Conservation (phyloP, 2,329 filamentous ascomycete genomes). For the Venturia asperata region DNA sequence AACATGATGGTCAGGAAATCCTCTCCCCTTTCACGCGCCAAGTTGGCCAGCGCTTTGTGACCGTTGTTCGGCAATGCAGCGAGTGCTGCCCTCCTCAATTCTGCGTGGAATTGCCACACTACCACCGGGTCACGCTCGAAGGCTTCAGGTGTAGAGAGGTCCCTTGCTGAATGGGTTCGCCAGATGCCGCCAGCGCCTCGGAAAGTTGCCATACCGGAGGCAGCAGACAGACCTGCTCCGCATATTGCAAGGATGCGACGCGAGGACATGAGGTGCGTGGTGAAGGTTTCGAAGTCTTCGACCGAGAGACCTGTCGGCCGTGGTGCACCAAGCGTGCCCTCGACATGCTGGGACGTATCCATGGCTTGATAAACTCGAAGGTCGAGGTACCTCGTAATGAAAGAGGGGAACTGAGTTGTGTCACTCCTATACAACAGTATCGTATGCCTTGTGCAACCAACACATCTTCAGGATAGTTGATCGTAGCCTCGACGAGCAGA, state of each 20-base stretch:
- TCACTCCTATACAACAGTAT: no score
- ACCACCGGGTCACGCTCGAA: background rate
- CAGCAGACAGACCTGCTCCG: constrained; percentile 2
- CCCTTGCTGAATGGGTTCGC: background rate
- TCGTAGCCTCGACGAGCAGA: no score
- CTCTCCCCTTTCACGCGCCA: background rate
- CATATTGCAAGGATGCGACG: background rate
- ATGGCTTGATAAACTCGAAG: background rate
- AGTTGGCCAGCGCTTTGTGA: background rate
- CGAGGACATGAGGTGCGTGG: background rate
- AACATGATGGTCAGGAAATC: background rate
- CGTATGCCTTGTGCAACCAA: no score
- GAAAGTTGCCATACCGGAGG: constrained; percentile 2
- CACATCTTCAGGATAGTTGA: no score
- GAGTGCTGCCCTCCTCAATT: background rate
- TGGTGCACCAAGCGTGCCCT: background rate
- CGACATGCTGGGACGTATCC: background rate
- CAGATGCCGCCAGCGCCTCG: background rate
- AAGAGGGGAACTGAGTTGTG: no score
- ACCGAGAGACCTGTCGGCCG: background rate
- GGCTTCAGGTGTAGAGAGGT: background rate
- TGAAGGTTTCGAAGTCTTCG: background rate
- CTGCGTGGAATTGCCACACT: background rate
- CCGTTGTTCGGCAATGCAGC: background rate
- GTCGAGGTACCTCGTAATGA: background rate